These are phyloP conservation scores for Drechslerella coelobrocha DNA, from an alignment of 2,329 filamentous ascomycete genomes.

Conservation along the genomic window DNA sequence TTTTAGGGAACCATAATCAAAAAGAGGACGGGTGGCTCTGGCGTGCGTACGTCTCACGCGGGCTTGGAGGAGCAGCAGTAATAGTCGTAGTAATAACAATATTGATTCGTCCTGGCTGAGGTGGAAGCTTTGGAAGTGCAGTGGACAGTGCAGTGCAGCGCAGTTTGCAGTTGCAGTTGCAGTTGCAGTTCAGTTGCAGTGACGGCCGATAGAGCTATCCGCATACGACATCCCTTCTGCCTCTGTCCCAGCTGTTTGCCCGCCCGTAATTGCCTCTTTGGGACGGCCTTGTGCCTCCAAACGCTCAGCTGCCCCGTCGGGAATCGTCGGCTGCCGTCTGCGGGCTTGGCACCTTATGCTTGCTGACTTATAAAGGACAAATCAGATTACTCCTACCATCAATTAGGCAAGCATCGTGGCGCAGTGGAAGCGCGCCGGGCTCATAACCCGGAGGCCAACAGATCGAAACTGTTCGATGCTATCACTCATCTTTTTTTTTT, in stretches of 20 bases:
- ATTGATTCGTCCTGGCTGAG: conserved; percentile 38
- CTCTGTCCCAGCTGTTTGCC: conserved; percentile 9
- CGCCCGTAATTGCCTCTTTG: conserved; percentile 7
- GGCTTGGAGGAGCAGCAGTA: too few species aligned
- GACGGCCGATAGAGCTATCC: too few species aligned
- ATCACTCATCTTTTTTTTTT: conserved; percentile 30
- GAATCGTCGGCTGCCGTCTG: background rate
- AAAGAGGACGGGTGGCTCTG: background rate
- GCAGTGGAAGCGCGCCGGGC: conserved; percentile 50
- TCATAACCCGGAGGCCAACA: conserved; percentile 51
- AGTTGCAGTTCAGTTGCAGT: too few species aligned
- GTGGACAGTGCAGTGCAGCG: conserved; percentile 8
- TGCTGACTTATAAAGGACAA: conserved; percentile 16
- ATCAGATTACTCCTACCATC: background rate
- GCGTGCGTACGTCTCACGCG: background rate
- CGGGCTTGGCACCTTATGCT: conserved; percentile 12
- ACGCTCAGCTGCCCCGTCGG: conserved; percentile 11
- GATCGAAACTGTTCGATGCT: conserved; percentile 52
- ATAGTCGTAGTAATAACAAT: background rate
- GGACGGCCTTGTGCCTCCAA: conserved; percentile 14
- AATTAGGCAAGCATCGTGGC: conserved; percentile 46
- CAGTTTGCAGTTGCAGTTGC: too few species aligned
- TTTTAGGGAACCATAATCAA: too few species aligned
- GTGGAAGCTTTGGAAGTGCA: conserved; percentile 46
- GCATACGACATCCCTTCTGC: conserved; percentile 38